Conservation (phyloP, 441 rosid species). For the Eruca vesicaria region DNA sequence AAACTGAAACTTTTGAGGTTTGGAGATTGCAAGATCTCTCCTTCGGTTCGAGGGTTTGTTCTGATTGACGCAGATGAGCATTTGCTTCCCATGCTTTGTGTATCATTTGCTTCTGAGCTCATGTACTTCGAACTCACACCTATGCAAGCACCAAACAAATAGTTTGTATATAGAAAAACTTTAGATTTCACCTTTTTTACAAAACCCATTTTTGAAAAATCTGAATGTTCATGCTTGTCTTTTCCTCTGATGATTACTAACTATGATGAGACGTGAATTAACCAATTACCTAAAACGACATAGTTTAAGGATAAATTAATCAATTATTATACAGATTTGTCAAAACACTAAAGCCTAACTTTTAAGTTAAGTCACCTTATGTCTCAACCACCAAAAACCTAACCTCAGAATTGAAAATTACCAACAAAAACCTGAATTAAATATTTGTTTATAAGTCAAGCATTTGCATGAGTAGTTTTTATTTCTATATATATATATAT, state of each 20-base stretch:
- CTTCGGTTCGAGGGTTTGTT: constrained; percentile 69
- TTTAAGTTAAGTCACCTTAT: constrained; percentile 26
- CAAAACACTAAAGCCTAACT: constrained; percentile 30
- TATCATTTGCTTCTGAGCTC: constrained; percentile 52
- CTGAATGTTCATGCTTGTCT: constrained; percentile 9
- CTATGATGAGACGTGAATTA: constrained; percentile 12
- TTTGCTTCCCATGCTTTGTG: constrained; percentile 55
- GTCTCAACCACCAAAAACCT: constrained; percentile 18
- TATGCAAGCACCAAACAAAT: constrained; percentile 36
- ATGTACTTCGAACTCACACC: constrained; percentile 60
- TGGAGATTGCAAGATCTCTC: constrained; percentile 75
- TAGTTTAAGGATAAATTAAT: background rate
- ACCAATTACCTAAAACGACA: constrained; percentile 13
- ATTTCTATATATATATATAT: no score
- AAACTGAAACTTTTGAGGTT: constrained; percentile 71
- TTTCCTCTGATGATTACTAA: constrained; percentile 1
- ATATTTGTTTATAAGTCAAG: background rate
- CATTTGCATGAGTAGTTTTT: background rate
- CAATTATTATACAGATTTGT: constrained; percentile 29
- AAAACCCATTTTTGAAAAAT: constrained; percentile 14
- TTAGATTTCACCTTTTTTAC: background rate
- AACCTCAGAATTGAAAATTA: constrained; percentile 9
- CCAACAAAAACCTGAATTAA: background rate
- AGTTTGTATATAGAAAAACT: background rate
- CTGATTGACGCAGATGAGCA: constrained; percentile 51